These are phyloP conservation scores for Tinospora cordifolia DNA, from an alignment of 164 flowering plant genomes.

Conservation along the genomic window DNA sequence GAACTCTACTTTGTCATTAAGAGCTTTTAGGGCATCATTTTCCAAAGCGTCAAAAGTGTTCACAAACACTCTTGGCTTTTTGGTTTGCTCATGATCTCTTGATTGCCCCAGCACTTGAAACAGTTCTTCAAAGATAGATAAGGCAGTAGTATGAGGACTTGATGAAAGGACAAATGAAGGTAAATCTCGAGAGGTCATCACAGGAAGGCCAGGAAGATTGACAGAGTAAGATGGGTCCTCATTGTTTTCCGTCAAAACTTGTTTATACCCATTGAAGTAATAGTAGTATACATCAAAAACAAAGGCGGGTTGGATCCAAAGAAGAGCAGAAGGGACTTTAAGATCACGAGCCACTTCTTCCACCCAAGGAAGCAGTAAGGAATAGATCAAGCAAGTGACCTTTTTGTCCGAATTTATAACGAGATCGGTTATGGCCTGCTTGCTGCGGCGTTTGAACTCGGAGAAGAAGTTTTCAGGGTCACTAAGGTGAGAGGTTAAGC, in stretches of 20 bases:
- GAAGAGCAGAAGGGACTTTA: constrained; percentile 24
- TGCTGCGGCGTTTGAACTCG: constrained; percentile 15
- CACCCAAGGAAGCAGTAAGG: constrained; percentile 32
- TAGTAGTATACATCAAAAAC: constrained; percentile 25
- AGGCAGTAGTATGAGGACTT: background rate
- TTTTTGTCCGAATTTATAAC: background rate
- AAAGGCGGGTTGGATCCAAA: constrained; percentile 34
- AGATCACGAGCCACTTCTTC: constrained; percentile 26
- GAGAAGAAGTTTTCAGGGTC: constrained; percentile 4
- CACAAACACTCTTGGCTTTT: constrained; percentile 27
- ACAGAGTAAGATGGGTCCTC: constrained; percentile 7
- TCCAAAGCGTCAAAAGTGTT: constrained; percentile 54
- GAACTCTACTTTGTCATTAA: constrained; percentile 17
- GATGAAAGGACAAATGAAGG: constrained; percentile 30
- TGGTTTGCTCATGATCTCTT: constrained; percentile 9
- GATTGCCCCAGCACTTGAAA: constrained; percentile 20
- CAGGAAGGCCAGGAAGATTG: constrained; percentile 32
- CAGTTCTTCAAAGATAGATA: constrained; percentile 14
- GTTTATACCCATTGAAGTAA: constrained; percentile 24
- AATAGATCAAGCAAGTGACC: constrained; percentile 27
- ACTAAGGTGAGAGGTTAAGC: background rate
- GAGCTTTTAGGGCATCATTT: constrained; percentile 28
- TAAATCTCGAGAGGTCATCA: constrained; percentile 19
- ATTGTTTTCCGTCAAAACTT: background rate
- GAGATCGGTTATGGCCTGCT: constrained; percentile 12